Percentiles rank a stretch among this genome's conserved stretches.
phyloP scores from a whole-genome alignment of 169 alveolate species.

The Plasmodium blacklocki region DNA sequence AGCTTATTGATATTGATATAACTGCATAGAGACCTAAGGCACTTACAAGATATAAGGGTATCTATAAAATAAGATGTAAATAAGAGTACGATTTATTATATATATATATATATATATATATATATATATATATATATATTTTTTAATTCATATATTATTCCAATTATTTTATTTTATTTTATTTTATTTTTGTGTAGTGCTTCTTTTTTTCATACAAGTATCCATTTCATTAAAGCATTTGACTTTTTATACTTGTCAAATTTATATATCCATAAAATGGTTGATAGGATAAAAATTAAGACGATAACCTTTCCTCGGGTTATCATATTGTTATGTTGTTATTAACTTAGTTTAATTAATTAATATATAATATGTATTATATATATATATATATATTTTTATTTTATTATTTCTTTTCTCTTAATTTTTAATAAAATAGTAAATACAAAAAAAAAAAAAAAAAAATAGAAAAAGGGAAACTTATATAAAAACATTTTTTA shows the following conservation, averaged over 20 bases:
- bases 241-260: constrained; percentile 70
- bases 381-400: background rate
- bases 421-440: too few species aligned
- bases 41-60: constrained; percentile 44
- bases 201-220: constrained; percentile 36
- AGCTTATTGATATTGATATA: constrained; percentile 47
- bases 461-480: background rate
- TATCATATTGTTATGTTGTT: constrained; percentile 34
- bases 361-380: too few species aligned
- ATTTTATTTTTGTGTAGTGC: background rate
- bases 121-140: constrained; percentile 8
- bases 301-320: constrained; percentile 61
- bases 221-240: constrained; percentile 52
- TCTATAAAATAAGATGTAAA: constrained; percentile 46
- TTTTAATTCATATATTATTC: background rate
- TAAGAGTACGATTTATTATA: constrained; percentile 5
- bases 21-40: constrained; percentile 21
- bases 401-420: background rate
- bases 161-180: constrained; percentile 5
- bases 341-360: too few species aligned
- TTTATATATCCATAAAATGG: constrained; percentile 68
- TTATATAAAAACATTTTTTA: too few species aligned
- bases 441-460: background rate
- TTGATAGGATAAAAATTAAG: constrained; percentile 27
- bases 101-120: background rate